phyloP scores from a whole-genome alignment of 208 protist species.

The Acanthamoeba sp. region DNA sequence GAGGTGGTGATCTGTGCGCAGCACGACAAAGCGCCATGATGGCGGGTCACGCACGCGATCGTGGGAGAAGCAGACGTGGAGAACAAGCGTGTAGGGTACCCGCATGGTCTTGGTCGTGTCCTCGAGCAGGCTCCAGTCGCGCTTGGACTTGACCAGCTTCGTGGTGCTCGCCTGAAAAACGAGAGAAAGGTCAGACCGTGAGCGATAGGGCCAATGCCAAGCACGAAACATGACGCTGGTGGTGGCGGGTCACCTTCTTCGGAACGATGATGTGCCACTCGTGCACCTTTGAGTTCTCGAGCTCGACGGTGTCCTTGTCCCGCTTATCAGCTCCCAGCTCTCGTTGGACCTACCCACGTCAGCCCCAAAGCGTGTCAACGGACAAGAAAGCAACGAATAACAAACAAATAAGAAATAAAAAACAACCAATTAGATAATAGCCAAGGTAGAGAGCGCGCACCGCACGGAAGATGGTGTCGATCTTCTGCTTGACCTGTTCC shows the following conservation, averaged over 20 bases:
- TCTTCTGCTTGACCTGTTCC: slow-evolving; percentile 58
- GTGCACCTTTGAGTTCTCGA: slow-evolving; percentile 49
- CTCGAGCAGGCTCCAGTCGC: slow-evolving; percentile 26
- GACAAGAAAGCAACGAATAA: background rate
- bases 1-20: slow-evolving; percentile 94
- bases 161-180: slow-evolving; percentile 16
- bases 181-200: too few relatives aligned
- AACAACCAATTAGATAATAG: background rate
- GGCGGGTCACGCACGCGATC: background rate
- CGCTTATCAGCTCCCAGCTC: slow-evolving; percentile 66
- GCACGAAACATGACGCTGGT: background rate
- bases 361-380: too few relatives aligned
- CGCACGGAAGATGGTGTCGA: slow-evolving; percentile 41
- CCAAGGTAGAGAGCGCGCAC: background rate
- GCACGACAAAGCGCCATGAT: slow-evolving; percentile 85
- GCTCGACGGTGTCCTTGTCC: slow-evolving; percentile 72
- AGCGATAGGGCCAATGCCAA: background rate
- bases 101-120: background rate
- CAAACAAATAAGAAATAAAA: background rate
- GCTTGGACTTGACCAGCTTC: slow-evolving; percentile 26
- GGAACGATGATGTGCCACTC: slow-evolving; percentile 71
- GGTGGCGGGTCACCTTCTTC: background rate
- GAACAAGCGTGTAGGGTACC: slow-evolving; percentile 24
- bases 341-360: background rate
- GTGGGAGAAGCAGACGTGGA: too few relatives aligned